Percentiles rank a stretch among this genome's conserved stretches.
phyloP scores from a whole-genome alignment of 2,329 filamentous ascomycete genomes.

The Nemania bipapillata region DNA sequence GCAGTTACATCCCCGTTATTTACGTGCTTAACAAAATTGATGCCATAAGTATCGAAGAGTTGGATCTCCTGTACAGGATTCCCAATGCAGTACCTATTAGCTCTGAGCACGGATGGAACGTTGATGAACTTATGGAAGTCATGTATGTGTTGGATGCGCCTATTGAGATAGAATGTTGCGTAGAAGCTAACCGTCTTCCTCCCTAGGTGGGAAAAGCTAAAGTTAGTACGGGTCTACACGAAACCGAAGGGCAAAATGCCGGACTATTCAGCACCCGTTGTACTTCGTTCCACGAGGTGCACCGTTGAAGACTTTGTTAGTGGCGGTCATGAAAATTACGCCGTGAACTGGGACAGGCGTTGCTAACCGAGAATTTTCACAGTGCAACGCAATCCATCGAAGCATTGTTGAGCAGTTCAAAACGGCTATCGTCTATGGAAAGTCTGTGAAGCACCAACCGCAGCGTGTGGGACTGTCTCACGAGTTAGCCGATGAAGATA shows the following conservation, averaged over 20 bases:
- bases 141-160: constrained; percentile 69
- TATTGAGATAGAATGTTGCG: constrained; percentile 18
- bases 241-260: constrained; percentile 96
- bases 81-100: constrained; percentile 97
- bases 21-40: constrained; percentile 99
- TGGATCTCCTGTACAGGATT: constrained; percentile 95
- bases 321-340: constrained; percentile 47
- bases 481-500: constrained; percentile 95
- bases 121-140: constrained; percentile 94
- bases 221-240: constrained; percentile 91
- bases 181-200: constrained; percentile 42
- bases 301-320: constrained; percentile 98
- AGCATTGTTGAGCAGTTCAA: constrained; percentile 97
- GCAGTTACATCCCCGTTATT: constrained; percentile 98
- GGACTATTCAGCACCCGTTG: constrained; percentile 91
- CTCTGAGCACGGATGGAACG: constrained; percentile 96
- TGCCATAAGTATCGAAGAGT: constrained; percentile 95
- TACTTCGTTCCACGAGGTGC: constrained; percentile 81
- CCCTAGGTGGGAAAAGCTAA: constrained; percentile 87
- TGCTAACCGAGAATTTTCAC: constrained; percentile 53
- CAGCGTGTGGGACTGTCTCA: constrained; percentile 92
- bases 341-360: constrained; percentile 39
- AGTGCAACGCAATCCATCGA: constrained; percentile 98
- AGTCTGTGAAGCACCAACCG: constrained; percentile 98
- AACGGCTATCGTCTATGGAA: constrained; percentile 93